These are phyloP conservation scores for Pseudocercospora fuligena DNA, from an alignment of 2,329 filamentous ascomycete genomes.

Conservation along the genomic window DNA sequence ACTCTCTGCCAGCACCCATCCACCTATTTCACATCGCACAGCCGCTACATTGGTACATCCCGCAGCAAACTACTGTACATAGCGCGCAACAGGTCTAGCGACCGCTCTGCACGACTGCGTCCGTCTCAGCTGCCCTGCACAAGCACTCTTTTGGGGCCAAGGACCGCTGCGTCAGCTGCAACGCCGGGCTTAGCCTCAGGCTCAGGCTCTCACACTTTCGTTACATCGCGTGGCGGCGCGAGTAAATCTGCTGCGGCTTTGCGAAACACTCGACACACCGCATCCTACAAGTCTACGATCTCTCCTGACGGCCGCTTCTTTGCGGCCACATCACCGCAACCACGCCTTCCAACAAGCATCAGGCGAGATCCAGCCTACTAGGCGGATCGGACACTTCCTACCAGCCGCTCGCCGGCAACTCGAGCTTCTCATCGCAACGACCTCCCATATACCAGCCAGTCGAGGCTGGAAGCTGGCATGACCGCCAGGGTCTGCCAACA, in stretches of 20 bases:
- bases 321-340: constrained; percentile 35
- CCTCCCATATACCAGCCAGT: constrained; percentile 33
- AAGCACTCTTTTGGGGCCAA: neutral
- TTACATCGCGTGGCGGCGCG: constrained; percentile 12
- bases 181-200: constrained; percentile 2
- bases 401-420: constrained; percentile 54
- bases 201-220: constrained; percentile 11
- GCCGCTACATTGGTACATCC: neutral
- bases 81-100: neutral
- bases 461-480: constrained; percentile 53
- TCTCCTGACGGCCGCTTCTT: constrained; percentile 28
- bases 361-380: constrained; percentile 63
- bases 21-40: neutral
- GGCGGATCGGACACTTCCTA: constrained; percentile 50
- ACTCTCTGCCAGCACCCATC: neutral
- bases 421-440: constrained; percentile 33
- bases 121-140: constrained; percentile 5
- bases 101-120: neutral
- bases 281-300: neutral
- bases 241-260: neutral
- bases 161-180: constrained; percentile 4
- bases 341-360: constrained; percentile 57
- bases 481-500: constrained; percentile 56
- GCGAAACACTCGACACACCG: constrained; percentile 12
- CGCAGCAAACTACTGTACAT: neutral